These are phyloP conservation scores for Citrus trifoliata DNA, from an alignment of 345 rosid species.

Conservation along the genomic window DNA sequence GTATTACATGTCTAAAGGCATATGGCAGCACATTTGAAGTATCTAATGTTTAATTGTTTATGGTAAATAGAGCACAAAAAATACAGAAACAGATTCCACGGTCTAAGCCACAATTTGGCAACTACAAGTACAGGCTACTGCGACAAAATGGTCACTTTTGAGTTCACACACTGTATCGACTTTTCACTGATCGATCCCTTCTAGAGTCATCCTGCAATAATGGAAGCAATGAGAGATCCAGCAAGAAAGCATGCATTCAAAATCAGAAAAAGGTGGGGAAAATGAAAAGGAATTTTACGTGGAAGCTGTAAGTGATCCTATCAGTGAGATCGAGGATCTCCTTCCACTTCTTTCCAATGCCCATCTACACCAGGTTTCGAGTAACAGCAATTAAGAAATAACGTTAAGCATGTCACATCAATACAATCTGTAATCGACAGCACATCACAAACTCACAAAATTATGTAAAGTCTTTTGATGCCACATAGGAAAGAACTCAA, in stretches of 20 bases:
- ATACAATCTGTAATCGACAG: neutral
- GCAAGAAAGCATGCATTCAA: neutral
- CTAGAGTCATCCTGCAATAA: conserved; percentile 74
- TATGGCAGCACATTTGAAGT: conserved; percentile 8
- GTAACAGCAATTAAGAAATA: neutral
- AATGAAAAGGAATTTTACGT: conserved; percentile 39
- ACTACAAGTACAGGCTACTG: neutral
- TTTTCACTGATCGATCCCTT: conserved; percentile 50
- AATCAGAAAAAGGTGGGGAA: neutral
- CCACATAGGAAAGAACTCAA: neutral
- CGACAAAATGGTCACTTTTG: neutral
- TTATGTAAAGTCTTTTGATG: neutral
- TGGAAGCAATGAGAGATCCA: conserved; percentile 10
- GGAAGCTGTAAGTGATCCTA: conserved; percentile 77
- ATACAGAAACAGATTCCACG: neutral
- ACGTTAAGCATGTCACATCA: neutral
- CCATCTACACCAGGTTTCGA: conserved; percentile 42
- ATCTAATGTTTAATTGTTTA: neutral
- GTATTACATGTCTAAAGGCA: conserved; percentile 3
- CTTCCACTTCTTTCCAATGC: conserved; percentile 97
- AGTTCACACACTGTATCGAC: conserved; percentile 65
- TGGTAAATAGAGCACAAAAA: neutral
- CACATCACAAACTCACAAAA: neutral
- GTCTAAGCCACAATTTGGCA: neutral
- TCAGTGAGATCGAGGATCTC: conserved; percentile 69